phyloP scores from a whole-genome alignment of 2,329 filamentous ascomycete species.

The Pestalotiopsis fici region DNA sequence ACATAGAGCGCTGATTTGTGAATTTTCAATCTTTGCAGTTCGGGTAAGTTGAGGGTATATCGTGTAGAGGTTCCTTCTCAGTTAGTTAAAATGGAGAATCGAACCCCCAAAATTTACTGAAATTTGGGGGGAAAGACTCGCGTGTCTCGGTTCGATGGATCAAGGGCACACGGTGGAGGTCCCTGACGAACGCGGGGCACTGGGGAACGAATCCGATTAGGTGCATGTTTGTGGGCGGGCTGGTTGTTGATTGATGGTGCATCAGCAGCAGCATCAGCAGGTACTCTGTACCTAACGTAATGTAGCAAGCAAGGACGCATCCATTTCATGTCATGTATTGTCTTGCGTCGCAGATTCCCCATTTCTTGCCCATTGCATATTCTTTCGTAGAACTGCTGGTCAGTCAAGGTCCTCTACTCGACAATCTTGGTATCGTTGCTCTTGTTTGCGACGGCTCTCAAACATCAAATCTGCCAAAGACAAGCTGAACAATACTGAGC shows the following conservation, averaged over 20 bases:
- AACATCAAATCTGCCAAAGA: neutral
- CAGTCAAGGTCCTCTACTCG: neutral
- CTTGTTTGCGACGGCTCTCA: neutral
- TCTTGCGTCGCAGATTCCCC: neutral
- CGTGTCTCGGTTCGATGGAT: neutral
- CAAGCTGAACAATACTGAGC: neutral
- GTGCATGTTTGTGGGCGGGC: neutral
- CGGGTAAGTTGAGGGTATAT: too few relatives aligned
- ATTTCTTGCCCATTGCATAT: neutral
- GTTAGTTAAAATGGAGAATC: too few relatives aligned
- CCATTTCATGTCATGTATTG: neutral
- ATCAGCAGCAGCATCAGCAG: neutral
- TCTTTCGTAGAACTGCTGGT: neutral
- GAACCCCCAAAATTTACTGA: too few relatives aligned
- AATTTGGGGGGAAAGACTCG: neutral
- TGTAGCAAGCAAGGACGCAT: too few relatives aligned
- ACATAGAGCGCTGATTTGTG: too few relatives aligned
- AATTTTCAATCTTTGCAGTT: too few relatives aligned
- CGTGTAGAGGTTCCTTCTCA: too few relatives aligned
- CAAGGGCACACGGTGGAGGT: neutral
- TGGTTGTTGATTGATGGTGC: neutral
- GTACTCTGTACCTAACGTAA: too few relatives aligned
- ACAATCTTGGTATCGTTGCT: neutral
- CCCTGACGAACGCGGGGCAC: neutral
- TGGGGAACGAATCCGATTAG: neutral